A percentile compares a stretch with the other conserved stretches of the same genome.
Conservation (phyloP, 1,139 yeast genomes). For the Zhuliangozyma parablackwelliae region DNA sequence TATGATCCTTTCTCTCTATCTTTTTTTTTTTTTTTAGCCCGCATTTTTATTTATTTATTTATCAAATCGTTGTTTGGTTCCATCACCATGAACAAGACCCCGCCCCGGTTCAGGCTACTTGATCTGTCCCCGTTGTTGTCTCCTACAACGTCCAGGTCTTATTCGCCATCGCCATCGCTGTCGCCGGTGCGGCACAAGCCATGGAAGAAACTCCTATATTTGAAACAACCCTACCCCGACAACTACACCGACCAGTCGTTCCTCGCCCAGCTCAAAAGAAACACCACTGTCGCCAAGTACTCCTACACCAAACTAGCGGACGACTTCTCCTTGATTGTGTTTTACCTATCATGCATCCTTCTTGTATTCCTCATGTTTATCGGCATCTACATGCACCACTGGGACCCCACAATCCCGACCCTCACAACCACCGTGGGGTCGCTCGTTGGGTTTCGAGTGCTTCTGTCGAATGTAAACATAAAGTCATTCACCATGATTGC, state of each 20-base stretch:
- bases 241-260: conserved; percentile 83
- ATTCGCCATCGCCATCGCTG: conserved; percentile 1
- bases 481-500: conserved; percentile 69
- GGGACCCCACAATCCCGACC: conserved; percentile 43
- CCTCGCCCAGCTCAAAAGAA: conserved; percentile 70
- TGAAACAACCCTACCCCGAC: conserved; percentile 84
- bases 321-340: conserved; percentile 67
- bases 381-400: conserved; percentile 44
- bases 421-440: conserved; percentile 20
- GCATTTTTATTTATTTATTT: too few relatives aligned
- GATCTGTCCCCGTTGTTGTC: too few relatives aligned
- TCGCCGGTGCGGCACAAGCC: neutral
- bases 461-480: conserved; percentile 12
- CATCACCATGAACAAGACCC: too few relatives aligned
- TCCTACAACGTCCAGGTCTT: too few relatives aligned
- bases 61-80: too few relatives aligned
- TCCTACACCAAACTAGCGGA: conserved; percentile 56
- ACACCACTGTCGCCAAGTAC: conserved; percentile 68
- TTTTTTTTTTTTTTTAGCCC: too few relatives aligned
- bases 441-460: conserved; percentile 24
- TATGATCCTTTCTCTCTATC: too few relatives aligned
- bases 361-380: conserved; percentile 60
- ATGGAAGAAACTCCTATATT: conserved; percentile 89
- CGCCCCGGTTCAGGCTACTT: too few relatives aligned
- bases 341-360: conserved; percentile 60